These are phyloP conservation scores for Hyphodiscus sp. DNA, from an alignment of 2,329 filamentous ascomycete species.

Conservation along the genomic window DNA sequence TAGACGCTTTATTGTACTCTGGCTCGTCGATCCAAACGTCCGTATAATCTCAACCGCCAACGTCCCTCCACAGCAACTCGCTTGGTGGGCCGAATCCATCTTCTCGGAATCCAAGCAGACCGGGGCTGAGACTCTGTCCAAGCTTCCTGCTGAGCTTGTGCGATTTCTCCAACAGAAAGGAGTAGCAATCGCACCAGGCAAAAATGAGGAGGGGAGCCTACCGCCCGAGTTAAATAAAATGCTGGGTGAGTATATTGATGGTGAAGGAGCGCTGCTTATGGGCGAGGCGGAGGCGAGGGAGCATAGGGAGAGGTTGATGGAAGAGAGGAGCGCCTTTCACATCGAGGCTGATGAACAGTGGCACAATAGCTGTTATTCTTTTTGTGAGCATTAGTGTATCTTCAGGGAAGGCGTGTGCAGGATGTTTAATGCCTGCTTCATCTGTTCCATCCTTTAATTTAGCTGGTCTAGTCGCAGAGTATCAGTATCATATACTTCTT, in stretches of 20 bases:
- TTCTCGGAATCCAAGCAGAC: constrained; percentile 5
- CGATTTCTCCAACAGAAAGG: constrained; percentile 10
- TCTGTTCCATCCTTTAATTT: too few species aligned
- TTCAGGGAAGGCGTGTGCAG: background rate
- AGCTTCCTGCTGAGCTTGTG: constrained; percentile 15
- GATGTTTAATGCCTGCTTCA: too few species aligned
- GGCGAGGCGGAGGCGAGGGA: constrained; percentile 33
- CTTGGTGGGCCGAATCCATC: constrained; percentile 36
- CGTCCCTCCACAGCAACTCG: constrained; percentile 42
- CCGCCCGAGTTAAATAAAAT: too few species aligned
- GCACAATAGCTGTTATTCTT: background rate
- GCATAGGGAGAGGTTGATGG: constrained; percentile 34
- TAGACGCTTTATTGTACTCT: constrained; percentile 50
- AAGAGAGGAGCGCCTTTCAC: constrained; percentile 29
- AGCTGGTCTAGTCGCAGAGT: too few species aligned
- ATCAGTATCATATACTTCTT: too few species aligned
- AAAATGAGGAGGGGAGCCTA: too few species aligned
- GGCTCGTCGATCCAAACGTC: constrained; percentile 49
- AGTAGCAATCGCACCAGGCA: background rate
- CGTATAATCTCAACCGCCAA: constrained; percentile 46
- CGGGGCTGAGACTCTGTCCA: constrained; percentile 12
- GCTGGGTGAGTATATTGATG: too few species aligned
- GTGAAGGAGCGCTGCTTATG: constrained; percentile 18
- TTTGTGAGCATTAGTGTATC: background rate
- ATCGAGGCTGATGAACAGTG: background rate